Base-by-base conservation (phyloP, 768 basidiomycete species). In the Gymnopilus junonius region DNA sequence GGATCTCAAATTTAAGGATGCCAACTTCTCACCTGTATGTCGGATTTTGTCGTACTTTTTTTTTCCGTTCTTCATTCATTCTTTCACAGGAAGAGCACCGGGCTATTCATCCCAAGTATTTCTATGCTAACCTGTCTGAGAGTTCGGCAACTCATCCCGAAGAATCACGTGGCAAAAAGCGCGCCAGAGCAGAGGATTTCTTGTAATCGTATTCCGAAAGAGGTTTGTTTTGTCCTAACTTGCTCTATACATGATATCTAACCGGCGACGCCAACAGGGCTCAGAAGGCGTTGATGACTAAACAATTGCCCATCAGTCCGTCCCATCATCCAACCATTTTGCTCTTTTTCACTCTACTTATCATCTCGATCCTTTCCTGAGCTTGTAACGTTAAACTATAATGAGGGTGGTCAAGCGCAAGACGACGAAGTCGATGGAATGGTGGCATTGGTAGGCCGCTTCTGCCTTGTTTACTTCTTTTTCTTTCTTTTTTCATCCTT, bases 131-230 rank as follows among this genome's bases (percentile, higher is more conserved):
- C 71, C 73, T 83, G 66, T 73, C 74, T 65, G 75, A 74, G 60
- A 64, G 74, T 57, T 74, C 69, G 34, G 32, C 67, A 39, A 20
- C 40, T 25, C 65, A 63, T 15, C 67, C 32, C n/a, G 89, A 90
- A 55, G 91, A 91, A 70, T 79, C 84, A 54, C 84, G 91, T 66
- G 92, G 93, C 51, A 92, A 88, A 80, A 95, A 95, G 76, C 81
- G 94, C 50, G 91, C 93, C 50, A 82, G 92, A 67, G 94, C 94
- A 32, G 93, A 94, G 75, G 94, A 95, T 75, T 93, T 92, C 75
- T 76, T 94, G 69, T 93, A 64, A 37, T 20, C 27, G 25, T 20
- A 31, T 3, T 20, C 12, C 31, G 34, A 55, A n/a, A 31, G 14
- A 31, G 23, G 58, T 66, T 40, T 15, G 58, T 42, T 21, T 17